Evolutionary conservation across 2,329 filamentous ascomycete species (phyloP), one percentile per base, ranked within the genome.

Genomic region (Graphilbum fragrans): DNA sequence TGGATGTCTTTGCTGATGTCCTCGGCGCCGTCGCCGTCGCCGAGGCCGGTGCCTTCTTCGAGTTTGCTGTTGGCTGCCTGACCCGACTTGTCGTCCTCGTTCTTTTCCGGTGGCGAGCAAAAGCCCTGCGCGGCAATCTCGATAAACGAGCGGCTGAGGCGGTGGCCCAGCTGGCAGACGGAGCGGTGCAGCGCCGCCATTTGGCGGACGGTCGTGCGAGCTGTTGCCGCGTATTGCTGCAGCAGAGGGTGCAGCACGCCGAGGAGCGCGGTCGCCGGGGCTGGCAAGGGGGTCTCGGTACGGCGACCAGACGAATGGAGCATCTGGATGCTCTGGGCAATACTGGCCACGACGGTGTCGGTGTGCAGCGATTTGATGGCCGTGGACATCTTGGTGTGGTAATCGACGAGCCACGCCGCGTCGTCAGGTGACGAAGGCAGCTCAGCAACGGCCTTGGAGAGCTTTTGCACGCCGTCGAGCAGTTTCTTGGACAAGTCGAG

Each of bases 1-100:
- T 85, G 78, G 37, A 98, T 82, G 54, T 98, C 92, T 57, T 98
- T 96, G 61, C 88, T 96, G 49, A 98, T 96, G 59, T 98, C 90
- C 56, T 98, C 88, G 5, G 83, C 88, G 17, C 90, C 93, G 59
- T 95, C 85, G 11, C 92, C 93, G 36, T 95, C 92, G 18, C 92
- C 93, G 20, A 98, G 77, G 27, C 92, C 93, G 11, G 88, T 96
- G 16, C 93, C 93, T 31, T 78, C 79, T 60, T 98, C 90, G 23
- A 95, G 68, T 52, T 94, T 83, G 12, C 88, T 85, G 20, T 37
- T 37, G 18, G 47, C 33, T 18, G 43, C 40, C 45, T 84, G 74
- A 18, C 75, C 77, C 39, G 77, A 70, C 43, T 80, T 76, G 36
- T 80, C 76, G 33, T 85, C 75, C 38, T 80, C 76, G 32, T 84